Evolutionary conservation across 495 filamentous ascomycete species (phyloP).

Genomic region (Glutinoglossum americanum): DNA sequence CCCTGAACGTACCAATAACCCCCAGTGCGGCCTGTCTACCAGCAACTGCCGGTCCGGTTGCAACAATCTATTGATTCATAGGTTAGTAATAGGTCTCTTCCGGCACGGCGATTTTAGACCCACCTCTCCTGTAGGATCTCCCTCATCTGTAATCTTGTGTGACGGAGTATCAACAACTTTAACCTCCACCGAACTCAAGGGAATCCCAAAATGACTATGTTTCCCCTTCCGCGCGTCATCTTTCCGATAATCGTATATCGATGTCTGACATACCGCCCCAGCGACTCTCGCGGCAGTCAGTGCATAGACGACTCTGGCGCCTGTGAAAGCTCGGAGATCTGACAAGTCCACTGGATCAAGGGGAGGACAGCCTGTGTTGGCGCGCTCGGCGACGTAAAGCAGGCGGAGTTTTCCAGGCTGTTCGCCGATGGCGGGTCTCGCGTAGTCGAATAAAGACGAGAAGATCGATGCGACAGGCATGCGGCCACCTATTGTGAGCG

Average conservation of each 20-base stretch:
- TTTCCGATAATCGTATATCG: slow-evolving; percentile 69
- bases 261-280: slow-evolving; percentile 65
- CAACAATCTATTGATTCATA: slow-evolving; percentile 29
- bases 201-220: slow-evolving; percentile 60
- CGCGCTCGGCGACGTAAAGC: slow-evolving; percentile 41
- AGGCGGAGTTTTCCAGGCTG: slow-evolving; percentile 56
- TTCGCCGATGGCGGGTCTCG: slow-evolving; percentile 39
- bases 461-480: slow-evolving; percentile 48
- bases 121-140: slow-evolving; percentile 36
- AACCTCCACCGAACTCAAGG: slow-evolving; percentile 59
- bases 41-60: slow-evolving; percentile 44
- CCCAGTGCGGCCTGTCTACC: slow-evolving; percentile 36
- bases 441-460: slow-evolving; percentile 18
- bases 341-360: slow-evolving; percentile 46
- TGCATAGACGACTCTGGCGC: slow-evolving; percentile 66
- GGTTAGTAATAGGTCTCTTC: background rate
- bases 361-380: slow-evolving; percentile 25
- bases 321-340: slow-evolving; percentile 60
- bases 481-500: slow-evolving; percentile 40
- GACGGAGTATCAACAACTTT: slow-evolving; percentile 37
- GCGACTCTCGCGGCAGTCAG: slow-evolving; percentile 64
- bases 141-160: slow-evolving; percentile 36
- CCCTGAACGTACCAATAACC: slow-evolving; percentile 29
- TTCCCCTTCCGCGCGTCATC: slow-evolving; percentile 17
- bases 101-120: slow-evolving; percentile 6